A percentile compares a stretch with the other conserved stretches of the same genome.
Conservation (phyloP, 2,329 filamentous ascomycete species). For the Pseudogymnoascus sp. region DNA sequence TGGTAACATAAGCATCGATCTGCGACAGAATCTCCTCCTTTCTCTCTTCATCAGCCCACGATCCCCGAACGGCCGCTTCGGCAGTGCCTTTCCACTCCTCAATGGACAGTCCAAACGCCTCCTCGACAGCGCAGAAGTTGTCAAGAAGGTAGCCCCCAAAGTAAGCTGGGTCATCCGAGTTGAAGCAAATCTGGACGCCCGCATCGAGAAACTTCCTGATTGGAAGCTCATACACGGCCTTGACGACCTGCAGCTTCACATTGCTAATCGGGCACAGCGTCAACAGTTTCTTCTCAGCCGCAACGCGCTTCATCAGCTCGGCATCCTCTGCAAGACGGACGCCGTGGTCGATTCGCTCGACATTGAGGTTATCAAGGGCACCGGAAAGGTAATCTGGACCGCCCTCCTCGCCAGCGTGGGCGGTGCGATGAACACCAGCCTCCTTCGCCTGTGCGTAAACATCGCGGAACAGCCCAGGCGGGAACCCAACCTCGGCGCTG, state of each 20-base stretch:
- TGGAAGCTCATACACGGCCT: constrained; percentile 35
- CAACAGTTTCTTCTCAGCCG: constrained; percentile 48
- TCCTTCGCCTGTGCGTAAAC: constrained; percentile 48
- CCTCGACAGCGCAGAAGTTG: constrained; percentile 68
- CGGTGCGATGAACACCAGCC: constrained; percentile 52
- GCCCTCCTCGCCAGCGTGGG: constrained; percentile 70
- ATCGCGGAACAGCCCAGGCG: constrained; percentile 50
- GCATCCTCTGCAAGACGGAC: constrained; percentile 54
- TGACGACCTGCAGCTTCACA: constrained; percentile 43
- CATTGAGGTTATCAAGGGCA: constrained; percentile 52
- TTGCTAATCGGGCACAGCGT: constrained; percentile 70
- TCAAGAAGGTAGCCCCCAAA: constrained; percentile 69
- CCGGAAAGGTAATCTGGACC: constrained; percentile 55
- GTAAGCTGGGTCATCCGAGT: constrained; percentile 41
- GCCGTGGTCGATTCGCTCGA: constrained; percentile 66
- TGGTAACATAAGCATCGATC: constrained; percentile 31
- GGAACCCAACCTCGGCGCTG: constrained; percentile 50
- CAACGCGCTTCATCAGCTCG: constrained; percentile 49
- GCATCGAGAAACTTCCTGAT: constrained; percentile 35
- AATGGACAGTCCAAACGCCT: constrained; percentile 53
- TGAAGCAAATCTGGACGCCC: constrained; percentile 39
- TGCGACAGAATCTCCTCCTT: constrained; percentile 49
- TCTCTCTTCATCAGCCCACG: constrained; percentile 57
- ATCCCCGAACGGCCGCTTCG: constrained; percentile 52
- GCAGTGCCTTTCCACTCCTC: constrained; percentile 61